phyloP scores from a whole-genome alignment of 163 green algal genomes.

The Scenedesmus sp. region DNA sequence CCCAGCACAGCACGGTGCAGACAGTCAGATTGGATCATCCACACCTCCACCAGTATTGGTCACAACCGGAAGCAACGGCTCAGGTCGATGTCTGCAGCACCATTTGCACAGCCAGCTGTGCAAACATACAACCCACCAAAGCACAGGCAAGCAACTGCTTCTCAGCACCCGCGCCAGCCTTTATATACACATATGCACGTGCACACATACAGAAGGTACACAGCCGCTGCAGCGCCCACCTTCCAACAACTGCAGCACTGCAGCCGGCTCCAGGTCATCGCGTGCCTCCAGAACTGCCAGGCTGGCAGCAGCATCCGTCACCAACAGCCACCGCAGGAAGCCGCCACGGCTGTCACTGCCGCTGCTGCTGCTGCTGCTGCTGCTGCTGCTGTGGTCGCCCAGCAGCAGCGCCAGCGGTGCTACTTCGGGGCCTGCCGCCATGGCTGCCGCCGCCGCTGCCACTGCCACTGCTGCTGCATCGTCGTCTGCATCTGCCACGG shows the following conservation, averaged over 20 bases:
- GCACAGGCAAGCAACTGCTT: no score
- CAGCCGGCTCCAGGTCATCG: conserved; percentile 26
- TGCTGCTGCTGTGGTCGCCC: background rate
- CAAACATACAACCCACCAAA: no score
- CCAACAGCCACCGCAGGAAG: conserved; percentile 62
- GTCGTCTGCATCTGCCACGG: conserved; percentile 37
- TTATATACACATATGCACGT: no score
- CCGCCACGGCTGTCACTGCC: background rate
- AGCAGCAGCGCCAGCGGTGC: conserved; percentile 29
- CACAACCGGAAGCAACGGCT: no score
- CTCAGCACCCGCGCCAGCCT: no score
- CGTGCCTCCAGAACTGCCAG: conserved; percentile 47
- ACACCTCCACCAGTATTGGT: no score
- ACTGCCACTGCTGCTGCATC: conserved; percentile 40
- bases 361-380: conserved; percentile 7
- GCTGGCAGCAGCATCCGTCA: conserved; percentile 31
- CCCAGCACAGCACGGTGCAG: no score
- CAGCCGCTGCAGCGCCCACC: background rate
- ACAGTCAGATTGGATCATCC: no score
- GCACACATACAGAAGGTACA: background rate
- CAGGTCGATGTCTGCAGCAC: no score
- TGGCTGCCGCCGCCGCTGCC: conserved; percentile 30
- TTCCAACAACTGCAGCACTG: conserved; percentile 58
- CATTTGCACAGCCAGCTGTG: no score
- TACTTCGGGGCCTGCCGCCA: background rate